Percentiles rank a stretch among this genome's conserved stretches.
Conservation (phyloP, 2,329 filamentous ascomycete genomes). For the Raffaelea deltoideospora region DNA sequence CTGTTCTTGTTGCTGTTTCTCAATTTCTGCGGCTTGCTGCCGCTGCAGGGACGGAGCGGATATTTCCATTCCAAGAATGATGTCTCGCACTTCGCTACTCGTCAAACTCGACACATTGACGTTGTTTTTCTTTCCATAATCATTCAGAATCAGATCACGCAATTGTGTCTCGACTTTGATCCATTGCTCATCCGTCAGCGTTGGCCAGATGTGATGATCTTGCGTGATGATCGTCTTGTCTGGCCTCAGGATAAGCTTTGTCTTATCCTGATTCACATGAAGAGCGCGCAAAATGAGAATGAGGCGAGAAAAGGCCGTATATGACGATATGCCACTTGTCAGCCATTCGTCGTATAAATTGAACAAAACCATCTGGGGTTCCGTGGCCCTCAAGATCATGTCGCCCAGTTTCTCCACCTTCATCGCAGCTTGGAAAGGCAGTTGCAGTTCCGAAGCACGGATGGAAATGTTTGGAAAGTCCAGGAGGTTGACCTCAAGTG, state of each 20-base stretch:
- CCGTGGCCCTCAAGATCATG: constrained; percentile 94
- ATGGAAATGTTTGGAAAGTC: constrained; percentile 99
- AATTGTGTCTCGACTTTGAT: constrained; percentile 98
- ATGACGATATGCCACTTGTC: constrained; percentile 84
- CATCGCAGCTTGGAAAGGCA: constrained; percentile 99
- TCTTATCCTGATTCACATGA: constrained; percentile 97
- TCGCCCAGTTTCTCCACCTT: constrained; percentile 98
- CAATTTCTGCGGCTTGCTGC: constrained; percentile 95
- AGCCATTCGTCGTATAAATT: constrained; percentile 98
- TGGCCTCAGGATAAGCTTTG: constrained; percentile 82
- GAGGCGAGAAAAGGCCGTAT: constrained; percentile 93
- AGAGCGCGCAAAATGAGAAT: constrained; percentile 86
- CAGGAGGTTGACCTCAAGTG: constrained; percentile 88
- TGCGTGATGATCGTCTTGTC: constrained; percentile 98
- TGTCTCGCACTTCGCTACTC: constrained; percentile 91
- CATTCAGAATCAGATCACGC: constrained; percentile 88
- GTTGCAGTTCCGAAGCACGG: constrained; percentile 85
- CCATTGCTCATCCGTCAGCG: constrained; percentile 90
- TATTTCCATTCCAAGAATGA: constrained; percentile 99
- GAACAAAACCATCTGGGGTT: constrained; percentile 99
- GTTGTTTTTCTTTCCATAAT: constrained; percentile 99
- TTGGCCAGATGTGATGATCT: constrained; percentile 97
- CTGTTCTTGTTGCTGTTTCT: constrained; percentile 97
- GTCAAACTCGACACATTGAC: constrained; percentile 96
- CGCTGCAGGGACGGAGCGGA: constrained; percentile 95